These are phyloP conservation scores for Puccinia coronata DNA, from an alignment of 1,284 basidiomycete species.

Conservation along the genomic window DNA sequence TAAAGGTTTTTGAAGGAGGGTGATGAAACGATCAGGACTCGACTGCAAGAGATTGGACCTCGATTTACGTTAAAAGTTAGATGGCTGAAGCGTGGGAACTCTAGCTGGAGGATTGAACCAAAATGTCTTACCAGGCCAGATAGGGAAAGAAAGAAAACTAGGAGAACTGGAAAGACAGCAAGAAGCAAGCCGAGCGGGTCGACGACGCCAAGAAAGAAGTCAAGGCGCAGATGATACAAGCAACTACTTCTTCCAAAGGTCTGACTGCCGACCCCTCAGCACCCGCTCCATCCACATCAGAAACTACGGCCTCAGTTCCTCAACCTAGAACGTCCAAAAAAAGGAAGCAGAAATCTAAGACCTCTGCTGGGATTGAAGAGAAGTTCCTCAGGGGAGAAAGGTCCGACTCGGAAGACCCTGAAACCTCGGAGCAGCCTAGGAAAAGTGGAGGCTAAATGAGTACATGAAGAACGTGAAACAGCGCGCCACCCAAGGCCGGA, in stretches of 20 bases:
- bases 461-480: constrained; percentile 47
- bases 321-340: not conserved
- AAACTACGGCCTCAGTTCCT: not conserved
- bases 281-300: not conserved
- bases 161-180: constrained; percentile 41
- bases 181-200: constrained; percentile 43
- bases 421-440: constrained; percentile 40
- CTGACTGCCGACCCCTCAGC: not conserved
- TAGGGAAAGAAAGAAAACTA: constrained; percentile 36
- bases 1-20: constrained; percentile 14
- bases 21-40: constrained; percentile 67
- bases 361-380: constrained; percentile 42
- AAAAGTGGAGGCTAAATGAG: constrained; percentile 33
- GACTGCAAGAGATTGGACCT: constrained; percentile 95
- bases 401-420: constrained; percentile 47
- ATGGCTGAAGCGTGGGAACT: constrained; percentile 79
- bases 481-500: constrained; percentile 18
- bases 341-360: constrained; percentile 40
- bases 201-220: constrained; percentile 1
- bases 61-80: constrained; percentile 92
- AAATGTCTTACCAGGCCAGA: constrained; percentile 34
- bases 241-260: not conserved
- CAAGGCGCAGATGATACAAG: not conserved
- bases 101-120: constrained; percentile 34
- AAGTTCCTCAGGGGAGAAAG: constrained; percentile 39